A percentile compares a stretch with the other conserved stretches of the same genome.
Conservation (phyloP, 495 filamentous ascomycete species). For the Xylona heveae region DNA sequence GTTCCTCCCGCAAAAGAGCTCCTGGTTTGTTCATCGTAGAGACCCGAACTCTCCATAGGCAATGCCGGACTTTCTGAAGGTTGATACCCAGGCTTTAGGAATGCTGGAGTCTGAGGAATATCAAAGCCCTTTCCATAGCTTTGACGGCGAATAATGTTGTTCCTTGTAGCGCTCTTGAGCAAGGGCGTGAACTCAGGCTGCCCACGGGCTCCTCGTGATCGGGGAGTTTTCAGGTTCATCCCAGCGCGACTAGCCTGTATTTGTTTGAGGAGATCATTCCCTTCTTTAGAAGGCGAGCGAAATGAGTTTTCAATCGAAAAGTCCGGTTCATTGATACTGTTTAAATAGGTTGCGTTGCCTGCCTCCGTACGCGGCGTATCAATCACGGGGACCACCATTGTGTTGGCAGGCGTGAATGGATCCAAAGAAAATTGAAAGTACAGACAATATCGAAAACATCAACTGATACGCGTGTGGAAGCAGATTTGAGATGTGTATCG, state of each 20-base stretch:
- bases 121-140: slow-evolving; percentile 29
- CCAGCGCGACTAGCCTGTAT: slow-evolving; percentile 38
- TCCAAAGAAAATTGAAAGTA: too few species aligned
- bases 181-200: slow-evolving; percentile 82
- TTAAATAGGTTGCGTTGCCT: slow-evolving; percentile 61
- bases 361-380: slow-evolving; percentile 62
- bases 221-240: slow-evolving; percentile 46
- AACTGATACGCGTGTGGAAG: too few species aligned
- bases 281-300: slow-evolving; percentile 49
- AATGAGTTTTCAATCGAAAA: slow-evolving; percentile 70
- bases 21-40: slow-evolving; percentile 38
- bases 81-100: slow-evolving; percentile 35
- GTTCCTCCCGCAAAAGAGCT: slow-evolving; percentile 33
- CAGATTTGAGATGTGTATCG: too few species aligned
- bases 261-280: slow-evolving; percentile 42
- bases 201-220: slow-evolving; percentile 28
- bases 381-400: slow-evolving; percentile 19
- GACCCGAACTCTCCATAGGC: slow-evolving; percentile 37
- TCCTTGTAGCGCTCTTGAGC: slow-evolving; percentile 71
- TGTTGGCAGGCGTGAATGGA: background rate
- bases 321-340: slow-evolving; percentile 48
- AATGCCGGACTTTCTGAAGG: slow-evolving; percentile 42
- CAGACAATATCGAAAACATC: too few species aligned
- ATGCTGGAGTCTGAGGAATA: slow-evolving; percentile 48
- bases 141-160: slow-evolving; percentile 39